These are phyloP conservation scores for Colletotrichum cuscutae DNA, from an alignment of 2,329 filamentous ascomycete genomes.

Conservation along the genomic window DNA sequence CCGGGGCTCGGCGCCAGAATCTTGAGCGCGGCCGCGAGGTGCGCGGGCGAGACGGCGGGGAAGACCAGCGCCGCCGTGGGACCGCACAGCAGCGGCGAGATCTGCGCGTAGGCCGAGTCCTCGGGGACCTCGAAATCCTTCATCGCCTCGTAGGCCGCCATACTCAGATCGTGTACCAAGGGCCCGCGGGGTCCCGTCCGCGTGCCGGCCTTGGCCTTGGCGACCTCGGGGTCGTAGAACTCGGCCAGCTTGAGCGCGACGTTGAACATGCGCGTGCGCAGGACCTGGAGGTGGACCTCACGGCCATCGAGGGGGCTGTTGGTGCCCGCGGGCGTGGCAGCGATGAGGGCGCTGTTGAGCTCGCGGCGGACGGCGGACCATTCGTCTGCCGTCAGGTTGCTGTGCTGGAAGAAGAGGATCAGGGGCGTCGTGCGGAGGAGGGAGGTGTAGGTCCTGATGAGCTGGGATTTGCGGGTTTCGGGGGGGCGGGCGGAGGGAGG, in stretches of 20 bases:
- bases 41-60: constrained; percentile 83
- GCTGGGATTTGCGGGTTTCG: constrained; percentile 89
- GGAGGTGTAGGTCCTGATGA: constrained; percentile 87
- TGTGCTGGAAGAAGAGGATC: constrained; percentile 83
- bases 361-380: constrained; percentile 57
- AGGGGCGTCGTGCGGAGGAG: constrained; percentile 86
- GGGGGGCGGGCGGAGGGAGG: constrained; percentile 88
- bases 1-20: constrained; percentile 79
- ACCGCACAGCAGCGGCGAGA: constrained; percentile 82
- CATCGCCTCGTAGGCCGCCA: constrained; percentile 61
- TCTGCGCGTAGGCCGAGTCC: constrained; percentile 61
- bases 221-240: constrained; percentile 71
- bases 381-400: constrained; percentile 76
- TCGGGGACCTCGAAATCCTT: constrained; percentile 47
- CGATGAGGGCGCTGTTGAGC: constrained; percentile 53
- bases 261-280: constrained; percentile 90
- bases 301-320: constrained; percentile 62
- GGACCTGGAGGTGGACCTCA: constrained; percentile 79
- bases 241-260: constrained; percentile 87
- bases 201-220: constrained; percentile 42
- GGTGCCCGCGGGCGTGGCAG: constrained; percentile 51
- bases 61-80: constrained; percentile 84
- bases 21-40: constrained; percentile 83
- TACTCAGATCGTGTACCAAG: constrained; percentile 63
- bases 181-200: constrained; percentile 44